These are phyloP conservation scores for Fusarium nematophilum DNA, from an alignment of 2,329 filamentous ascomycete genomes.

Conservation along the genomic window DNA sequence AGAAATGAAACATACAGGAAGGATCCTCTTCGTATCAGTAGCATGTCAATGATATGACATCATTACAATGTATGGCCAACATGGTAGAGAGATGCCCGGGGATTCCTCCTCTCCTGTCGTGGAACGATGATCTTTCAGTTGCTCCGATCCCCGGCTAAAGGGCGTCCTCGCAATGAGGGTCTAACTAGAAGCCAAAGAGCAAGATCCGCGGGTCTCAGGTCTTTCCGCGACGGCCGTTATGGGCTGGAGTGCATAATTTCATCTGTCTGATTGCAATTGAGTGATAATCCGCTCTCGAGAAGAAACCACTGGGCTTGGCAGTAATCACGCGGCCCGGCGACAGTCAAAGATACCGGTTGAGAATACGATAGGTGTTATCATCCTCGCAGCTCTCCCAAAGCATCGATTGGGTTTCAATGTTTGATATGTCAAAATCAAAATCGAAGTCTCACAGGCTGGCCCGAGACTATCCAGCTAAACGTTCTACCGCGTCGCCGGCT, in stretches of 20 bases:
- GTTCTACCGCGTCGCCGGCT: conserved; percentile 10
- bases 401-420: too few relatives aligned
- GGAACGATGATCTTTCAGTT: conserved; percentile 24
- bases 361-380: too few relatives aligned
- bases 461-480: background rate
- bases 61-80: background rate
- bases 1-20: background rate
- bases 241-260: too few relatives aligned
- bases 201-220: conserved; percentile 10
- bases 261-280: too few relatives aligned
- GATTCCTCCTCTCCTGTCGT: conserved; percentile 1
- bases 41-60: conserved; percentile 2
- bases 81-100: background rate
- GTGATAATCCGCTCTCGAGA: too few relatives aligned
- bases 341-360: too few relatives aligned
- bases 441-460: conserved; percentile 3
- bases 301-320: too few relatives aligned
- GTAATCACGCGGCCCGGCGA: too few relatives aligned
- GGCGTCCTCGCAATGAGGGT: conserved; percentile 10
- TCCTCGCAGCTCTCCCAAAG: too few relatives aligned
- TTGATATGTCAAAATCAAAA: too few relatives aligned
- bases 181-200: conserved; percentile 15
- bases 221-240: too few relatives aligned
- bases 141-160: conserved; percentile 4
- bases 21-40: conserved; percentile 3